Percentiles rank a stretch among this genome's conserved stretches.
Evolutionary conservation across 2,329 filamentous ascomycete species (phyloP).

Genomic region (Ascosphaera aggregata): DNA sequence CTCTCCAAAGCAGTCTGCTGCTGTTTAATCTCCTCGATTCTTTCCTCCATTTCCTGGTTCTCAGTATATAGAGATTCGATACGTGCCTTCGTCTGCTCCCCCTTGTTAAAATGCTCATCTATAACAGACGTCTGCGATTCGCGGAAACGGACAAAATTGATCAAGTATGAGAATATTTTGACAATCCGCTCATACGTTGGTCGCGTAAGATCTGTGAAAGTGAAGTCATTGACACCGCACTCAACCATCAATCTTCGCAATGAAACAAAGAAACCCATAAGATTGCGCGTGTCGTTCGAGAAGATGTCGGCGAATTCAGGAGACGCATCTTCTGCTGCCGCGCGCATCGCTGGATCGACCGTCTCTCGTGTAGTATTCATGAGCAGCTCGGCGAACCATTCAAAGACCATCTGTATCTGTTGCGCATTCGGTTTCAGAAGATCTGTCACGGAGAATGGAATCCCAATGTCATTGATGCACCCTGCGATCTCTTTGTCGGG

Average conservation of each 20-base stretch:
- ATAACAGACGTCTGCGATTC: slow-evolving; percentile 79
- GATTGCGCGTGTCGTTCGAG: slow-evolving; percentile 66
- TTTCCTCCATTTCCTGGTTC: slow-evolving; percentile 68
- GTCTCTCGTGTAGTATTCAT: slow-evolving; percentile 86
- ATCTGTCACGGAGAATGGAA: slow-evolving; percentile 66
- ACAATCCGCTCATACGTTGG: slow-evolving; percentile 76
- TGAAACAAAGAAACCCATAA: slow-evolving; percentile 88
- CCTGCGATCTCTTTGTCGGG: slow-evolving; percentile 65
- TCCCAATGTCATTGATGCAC: slow-evolving; percentile 92
- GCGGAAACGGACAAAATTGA: slow-evolving; percentile 95
- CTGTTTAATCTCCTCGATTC: slow-evolving; percentile 56
- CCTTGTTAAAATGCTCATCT: slow-evolving; percentile 81
- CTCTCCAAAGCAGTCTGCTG: slow-evolving; percentile 62
- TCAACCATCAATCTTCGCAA: slow-evolving; percentile 55
- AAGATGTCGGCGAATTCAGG: slow-evolving; percentile 67
- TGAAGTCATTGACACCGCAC: slow-evolving; percentile 85
- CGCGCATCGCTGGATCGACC: slow-evolving; percentile 85
- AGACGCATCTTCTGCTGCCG: slow-evolving; percentile 60
- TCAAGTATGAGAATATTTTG: slow-evolving; percentile 92
- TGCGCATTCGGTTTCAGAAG: slow-evolving; percentile 83
- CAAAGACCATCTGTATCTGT: slow-evolving; percentile 91
- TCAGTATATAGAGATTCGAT: slow-evolving; percentile 70
- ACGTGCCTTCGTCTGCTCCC: slow-evolving; percentile 60
- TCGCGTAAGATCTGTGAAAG: slow-evolving; percentile 74
- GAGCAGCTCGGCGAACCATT: slow-evolving; percentile 87